Percentiles rank a stretch among this genome's conserved stretches.
Conservation (phyloP, 2,329 filamentous ascomycete species). For the Mycogone perniciosa region DNA sequence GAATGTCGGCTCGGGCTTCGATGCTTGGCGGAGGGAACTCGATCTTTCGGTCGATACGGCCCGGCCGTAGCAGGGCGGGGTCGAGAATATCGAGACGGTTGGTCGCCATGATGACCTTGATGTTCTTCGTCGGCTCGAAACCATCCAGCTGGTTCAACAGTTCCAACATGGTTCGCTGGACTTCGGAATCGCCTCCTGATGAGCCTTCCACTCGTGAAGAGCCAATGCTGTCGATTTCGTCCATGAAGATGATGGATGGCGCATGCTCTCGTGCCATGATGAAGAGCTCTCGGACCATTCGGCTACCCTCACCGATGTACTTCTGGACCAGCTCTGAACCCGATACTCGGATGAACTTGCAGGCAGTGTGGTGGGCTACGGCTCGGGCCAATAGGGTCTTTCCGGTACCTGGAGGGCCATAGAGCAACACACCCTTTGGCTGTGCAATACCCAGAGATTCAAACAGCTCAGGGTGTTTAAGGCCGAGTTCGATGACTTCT, state of each 20-base stretch:
- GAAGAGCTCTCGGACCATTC: conserved; percentile 98
- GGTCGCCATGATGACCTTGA: conserved; percentile 99
- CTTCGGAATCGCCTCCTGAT: conserved; percentile 92
- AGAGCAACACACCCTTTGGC: conserved; percentile 93
- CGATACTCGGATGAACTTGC: conserved; percentile 97
- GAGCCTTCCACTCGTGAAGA: conserved; percentile 94
- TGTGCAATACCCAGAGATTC: conserved; percentile 98
- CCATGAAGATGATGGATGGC: conserved; percentile 99
- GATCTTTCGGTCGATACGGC: conserved; percentile 96
- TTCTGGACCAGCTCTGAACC: conserved; percentile 97
- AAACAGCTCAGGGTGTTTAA: conserved; percentile 97
- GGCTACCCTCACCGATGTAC: conserved; percentile 95
- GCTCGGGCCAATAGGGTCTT: conserved; percentile 94
- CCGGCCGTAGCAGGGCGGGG: conserved; percentile 88
- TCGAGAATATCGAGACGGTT: conserved; percentile 97
- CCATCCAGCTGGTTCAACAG: conserved; percentile 96
- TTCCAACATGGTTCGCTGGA: conserved; percentile 98
- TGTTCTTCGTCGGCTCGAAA: conserved; percentile 99
- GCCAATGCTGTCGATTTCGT: conserved; percentile 98
- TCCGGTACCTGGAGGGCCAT: conserved; percentile 92
- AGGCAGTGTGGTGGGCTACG: conserved; percentile 96
- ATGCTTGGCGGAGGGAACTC: conserved; percentile 97
- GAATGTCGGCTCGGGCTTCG: conserved; percentile 93
- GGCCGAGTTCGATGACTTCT: conserved; percentile 96
- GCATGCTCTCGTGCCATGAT: conserved; percentile 98